These are phyloP conservation scores for Wallemia mellicola DNA, from an alignment of 1,284 basidiomycete species.

Conservation along the genomic window DNA sequence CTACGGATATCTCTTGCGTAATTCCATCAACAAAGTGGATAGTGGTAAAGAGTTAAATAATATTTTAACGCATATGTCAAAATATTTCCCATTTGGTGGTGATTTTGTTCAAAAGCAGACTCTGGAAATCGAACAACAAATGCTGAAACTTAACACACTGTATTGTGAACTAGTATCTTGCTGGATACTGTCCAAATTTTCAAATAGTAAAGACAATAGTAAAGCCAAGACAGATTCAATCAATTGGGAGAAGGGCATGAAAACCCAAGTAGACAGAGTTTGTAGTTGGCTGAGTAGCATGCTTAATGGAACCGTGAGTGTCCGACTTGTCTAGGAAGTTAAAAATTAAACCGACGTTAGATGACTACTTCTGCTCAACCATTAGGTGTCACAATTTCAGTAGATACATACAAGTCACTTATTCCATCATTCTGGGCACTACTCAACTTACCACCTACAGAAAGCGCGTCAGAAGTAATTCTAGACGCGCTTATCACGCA, in stretches of 20 bases:
- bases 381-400: conserved; percentile 23
- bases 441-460: conserved; percentile 20
- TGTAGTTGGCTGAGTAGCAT: conserved; percentile 36
- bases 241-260: conserved; percentile 9
- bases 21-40: neutral
- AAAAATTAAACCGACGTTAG: conserved; percentile 3
- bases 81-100: conserved; percentile 49
- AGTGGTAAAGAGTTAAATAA: conserved; percentile 17
- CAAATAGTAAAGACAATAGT: neutral
- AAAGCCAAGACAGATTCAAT: conserved; percentile 5
- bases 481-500: conserved; percentile 3
- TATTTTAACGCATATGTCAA: conserved; percentile 38
- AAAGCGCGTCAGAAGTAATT: neutral
- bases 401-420: conserved; percentile 33
- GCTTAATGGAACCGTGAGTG: conserved; percentile 25
- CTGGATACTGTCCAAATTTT: conserved; percentile 14
- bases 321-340: conserved; percentile 5
- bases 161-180: conserved; percentile 42
- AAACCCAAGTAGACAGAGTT: conserved; percentile 25
- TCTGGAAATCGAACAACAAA: conserved; percentile 25
- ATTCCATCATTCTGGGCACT: conserved; percentile 61
- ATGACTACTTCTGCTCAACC: conserved; percentile 14
- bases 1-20: neutral
- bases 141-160: conserved; percentile 37
- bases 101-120: conserved; percentile 11